Conservation (phyloP, 495 filamentous ascomycete species). For the Acidomyces sp. region DNA sequence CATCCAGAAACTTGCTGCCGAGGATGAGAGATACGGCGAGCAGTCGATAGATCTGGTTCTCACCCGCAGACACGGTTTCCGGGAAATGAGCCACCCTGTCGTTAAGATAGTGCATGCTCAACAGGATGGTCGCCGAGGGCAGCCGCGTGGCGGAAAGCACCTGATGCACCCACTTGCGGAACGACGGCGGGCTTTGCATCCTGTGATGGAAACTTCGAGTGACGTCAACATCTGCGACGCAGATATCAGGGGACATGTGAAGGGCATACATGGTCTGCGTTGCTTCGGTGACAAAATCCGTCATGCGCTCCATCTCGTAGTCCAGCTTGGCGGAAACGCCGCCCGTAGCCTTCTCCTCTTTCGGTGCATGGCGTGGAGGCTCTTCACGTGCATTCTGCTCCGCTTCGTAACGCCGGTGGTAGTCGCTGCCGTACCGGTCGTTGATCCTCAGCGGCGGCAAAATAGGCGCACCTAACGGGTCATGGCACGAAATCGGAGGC, state of each 20-base stretch:
- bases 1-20: slow-evolving; percentile 95
- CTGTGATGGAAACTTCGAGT: slow-evolving; percentile 64
- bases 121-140: slow-evolving; percentile 85
- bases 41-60: slow-evolving; percentile 77
- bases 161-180: slow-evolving; percentile 88
- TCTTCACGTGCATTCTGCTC: slow-evolving; percentile 14
- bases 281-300: slow-evolving; percentile 93
- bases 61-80: slow-evolving; percentile 44
- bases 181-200: slow-evolving; percentile 55
- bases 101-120: slow-evolving; percentile 82
- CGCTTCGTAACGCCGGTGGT: slow-evolving; percentile 22
- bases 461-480: slow-evolving; percentile 24
- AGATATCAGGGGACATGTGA: slow-evolving; percentile 43
- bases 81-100: slow-evolving; percentile 57
- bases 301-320: slow-evolving; percentile 98
- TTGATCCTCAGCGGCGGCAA: slow-evolving; percentile 28
- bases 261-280: slow-evolving; percentile 66
- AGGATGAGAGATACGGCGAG: slow-evolving; percentile 78
- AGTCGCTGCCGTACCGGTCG: slow-evolving; percentile 19
- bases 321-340: slow-evolving; percentile 93
- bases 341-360: slow-evolving; percentile 41
- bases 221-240: slow-evolving; percentile 58
- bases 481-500: slow-evolving; percentile 25
- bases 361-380: slow-evolving; percentile 16
- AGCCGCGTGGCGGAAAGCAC: slow-evolving; percentile 89